Conservation (phyloP, 495 filamentous ascomycete species). For the Tuber melanosporum region DNA sequence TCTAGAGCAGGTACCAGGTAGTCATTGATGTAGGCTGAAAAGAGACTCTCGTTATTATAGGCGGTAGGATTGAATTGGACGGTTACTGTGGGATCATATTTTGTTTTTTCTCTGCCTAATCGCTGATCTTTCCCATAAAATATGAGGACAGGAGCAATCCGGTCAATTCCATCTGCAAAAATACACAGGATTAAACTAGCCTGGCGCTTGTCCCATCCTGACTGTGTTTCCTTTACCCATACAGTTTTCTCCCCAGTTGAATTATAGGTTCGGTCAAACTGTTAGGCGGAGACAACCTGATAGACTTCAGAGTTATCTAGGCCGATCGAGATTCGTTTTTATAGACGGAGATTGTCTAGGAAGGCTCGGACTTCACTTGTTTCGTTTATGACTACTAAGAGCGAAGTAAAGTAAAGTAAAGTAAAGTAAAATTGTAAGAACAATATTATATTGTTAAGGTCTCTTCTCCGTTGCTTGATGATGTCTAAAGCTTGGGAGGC, state of each 20-base stretch:
- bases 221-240: background rate
- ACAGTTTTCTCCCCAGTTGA: slow-evolving; percentile 1
- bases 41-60: background rate
- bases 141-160: background rate
- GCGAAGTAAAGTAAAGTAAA: too few relatives aligned
- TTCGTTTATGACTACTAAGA: too few relatives aligned
- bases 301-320: too few relatives aligned
- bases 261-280: background rate
- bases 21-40: background rate
- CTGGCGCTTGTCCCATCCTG: slow-evolving; percentile 9
- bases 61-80: background rate
- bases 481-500: too few relatives aligned
- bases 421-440: too few relatives aligned
- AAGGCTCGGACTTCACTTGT: too few relatives aligned
- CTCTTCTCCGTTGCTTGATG: too few relatives aligned
- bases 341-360: too few relatives aligned
- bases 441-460: too few relatives aligned
- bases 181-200: slow-evolving; percentile 5
- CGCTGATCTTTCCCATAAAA: background rate
- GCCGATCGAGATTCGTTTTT: too few relatives aligned
- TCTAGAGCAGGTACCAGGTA: too few relatives aligned
- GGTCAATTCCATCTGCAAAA: slow-evolving; percentile 6
- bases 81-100: background rate
- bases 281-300: too few relatives aligned
- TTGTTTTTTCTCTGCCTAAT: background rate